Evolutionary conservation across 2,329 filamentous ascomycete species (phyloP).

Genomic region (Sphaerulina populicola): DNA sequence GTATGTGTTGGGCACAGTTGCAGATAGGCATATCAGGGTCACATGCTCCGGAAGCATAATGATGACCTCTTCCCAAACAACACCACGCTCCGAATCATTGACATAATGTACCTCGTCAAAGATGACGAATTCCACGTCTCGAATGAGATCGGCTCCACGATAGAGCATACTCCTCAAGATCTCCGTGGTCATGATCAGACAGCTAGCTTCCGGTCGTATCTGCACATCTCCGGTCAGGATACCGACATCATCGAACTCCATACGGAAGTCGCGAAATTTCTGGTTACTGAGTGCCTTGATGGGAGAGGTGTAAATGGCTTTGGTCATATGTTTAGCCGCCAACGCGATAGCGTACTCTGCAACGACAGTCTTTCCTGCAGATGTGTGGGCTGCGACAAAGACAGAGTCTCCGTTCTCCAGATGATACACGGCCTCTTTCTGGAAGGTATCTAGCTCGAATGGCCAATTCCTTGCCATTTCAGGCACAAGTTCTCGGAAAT

Average conservation of each 20-base stretch:
- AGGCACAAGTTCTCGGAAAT: slow-evolving; percentile 85
- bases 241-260: slow-evolving; percentile 87
- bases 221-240: slow-evolving; percentile 97
- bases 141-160: slow-evolving; percentile 85
- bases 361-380: slow-evolving; percentile 94
- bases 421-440: slow-evolving; percentile 97
- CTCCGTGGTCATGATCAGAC: slow-evolving; percentile 98
- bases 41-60: slow-evolving; percentile 99
- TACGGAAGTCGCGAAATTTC: slow-evolving; percentile 91
- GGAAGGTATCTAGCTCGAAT: slow-evolving; percentile 94
- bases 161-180: slow-evolving; percentile 98
- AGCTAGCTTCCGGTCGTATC: slow-evolving; percentile 94
- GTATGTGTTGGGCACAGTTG: slow-evolving; percentile 92
- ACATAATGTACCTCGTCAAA: slow-evolving; percentile 99
- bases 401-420: slow-evolving; percentile 94
- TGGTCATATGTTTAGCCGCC: slow-evolving; percentile 97
- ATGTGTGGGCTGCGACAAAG: slow-evolving; percentile 95
- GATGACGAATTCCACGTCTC: slow-evolving; percentile 97
- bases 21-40: slow-evolving; percentile 86
- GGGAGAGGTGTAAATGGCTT: slow-evolving; percentile 96
- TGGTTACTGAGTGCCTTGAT: slow-evolving; percentile 98
- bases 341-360: slow-evolving; percentile 96
- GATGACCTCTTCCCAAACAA: slow-evolving; percentile 99
- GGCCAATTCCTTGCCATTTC: slow-evolving; percentile 96
- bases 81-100: slow-evolving; percentile 88